phyloP scores from a whole-genome alignment of 176 grass and related monocot species.

The Aechmea fasciata region DNA sequence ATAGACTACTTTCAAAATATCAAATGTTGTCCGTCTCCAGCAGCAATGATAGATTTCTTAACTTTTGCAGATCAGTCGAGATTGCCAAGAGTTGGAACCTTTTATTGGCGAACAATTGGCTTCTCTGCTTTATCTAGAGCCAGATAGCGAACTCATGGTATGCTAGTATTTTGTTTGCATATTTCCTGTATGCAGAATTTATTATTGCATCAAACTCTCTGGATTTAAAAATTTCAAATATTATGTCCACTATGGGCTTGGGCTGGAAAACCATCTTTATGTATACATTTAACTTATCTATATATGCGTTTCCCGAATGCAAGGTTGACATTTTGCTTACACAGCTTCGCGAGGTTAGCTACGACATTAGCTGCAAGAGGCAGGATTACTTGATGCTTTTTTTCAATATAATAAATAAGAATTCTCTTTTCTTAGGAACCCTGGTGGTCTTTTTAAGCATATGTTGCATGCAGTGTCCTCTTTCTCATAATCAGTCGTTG shows the following conservation, averaged over 20 bases:
- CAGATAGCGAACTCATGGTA: slow-evolving; percentile 97
- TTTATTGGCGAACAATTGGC: slow-evolving; percentile 90
- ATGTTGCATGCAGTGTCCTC: no score
- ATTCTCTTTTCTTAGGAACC: no score
- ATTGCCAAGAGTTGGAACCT: slow-evolving; percentile 95
- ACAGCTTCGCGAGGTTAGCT: not conserved
- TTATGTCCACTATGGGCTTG: not conserved
- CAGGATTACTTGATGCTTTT: not conserved
- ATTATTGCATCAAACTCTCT: not conserved
- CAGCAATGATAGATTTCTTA: not conserved
- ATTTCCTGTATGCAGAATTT: slow-evolving; percentile 1
- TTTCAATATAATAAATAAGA: no score
- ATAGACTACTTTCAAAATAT: no score
- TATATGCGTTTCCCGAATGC: not conserved
- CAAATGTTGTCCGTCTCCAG: no score
- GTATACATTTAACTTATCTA: not conserved
- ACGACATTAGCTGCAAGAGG: not conserved
- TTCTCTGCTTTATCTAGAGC: slow-evolving; percentile 88
- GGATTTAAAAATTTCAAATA: not conserved
- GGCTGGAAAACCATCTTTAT: not conserved
- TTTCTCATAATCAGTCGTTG: no score
- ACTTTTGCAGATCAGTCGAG: slow-evolving; percentile 82
- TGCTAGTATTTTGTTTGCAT: slow-evolving; percentile 18
- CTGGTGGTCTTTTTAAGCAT: no score
- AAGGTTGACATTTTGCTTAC: not conserved